Evolutionary conservation across 129 eudicot species (phyloP).

Genomic region (Pulicaria dysenterica): DNA sequence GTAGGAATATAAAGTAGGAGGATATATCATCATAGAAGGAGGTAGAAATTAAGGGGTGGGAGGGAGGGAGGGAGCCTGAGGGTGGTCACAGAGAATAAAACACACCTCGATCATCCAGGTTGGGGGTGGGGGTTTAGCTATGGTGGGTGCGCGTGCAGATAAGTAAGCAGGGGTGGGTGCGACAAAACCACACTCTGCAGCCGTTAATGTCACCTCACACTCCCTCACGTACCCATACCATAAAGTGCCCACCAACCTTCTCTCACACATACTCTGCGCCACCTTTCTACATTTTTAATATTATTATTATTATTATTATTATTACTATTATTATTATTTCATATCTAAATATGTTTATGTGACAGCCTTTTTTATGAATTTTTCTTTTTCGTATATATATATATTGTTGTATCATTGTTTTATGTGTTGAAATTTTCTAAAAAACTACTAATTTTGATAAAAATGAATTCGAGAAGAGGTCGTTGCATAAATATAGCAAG

Average conservation of each 20-base stretch:
- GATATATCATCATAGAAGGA: no score
- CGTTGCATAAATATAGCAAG: no score
- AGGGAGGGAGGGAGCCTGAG: constrained; percentile 14
- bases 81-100: constrained; percentile 23
- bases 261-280: background rate
- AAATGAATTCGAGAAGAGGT: no score
- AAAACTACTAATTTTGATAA: no score
- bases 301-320: background rate
- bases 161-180: constrained; percentile 25
- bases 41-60: background rate
- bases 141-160: constrained; percentile 30
- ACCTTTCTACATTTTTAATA: constrained; percentile 14
- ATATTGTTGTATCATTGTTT: no score
- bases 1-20: no score
- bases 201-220: constrained; percentile 37
- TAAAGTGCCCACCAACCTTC: constrained; percentile 40
- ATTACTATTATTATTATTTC: no score
- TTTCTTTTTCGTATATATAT: no score
- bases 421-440: no score
- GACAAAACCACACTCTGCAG: constrained; percentile 23
- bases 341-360: no score
- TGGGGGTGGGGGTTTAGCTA: constrained; percentile 1
- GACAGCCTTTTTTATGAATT: no score
- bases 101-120: background rate
- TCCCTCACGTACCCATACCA: constrained; percentile 20